Evolutionary conservation across 257 asterid genomes (phyloP).

Genomic region (Capsicum rhomboideum): DNA sequence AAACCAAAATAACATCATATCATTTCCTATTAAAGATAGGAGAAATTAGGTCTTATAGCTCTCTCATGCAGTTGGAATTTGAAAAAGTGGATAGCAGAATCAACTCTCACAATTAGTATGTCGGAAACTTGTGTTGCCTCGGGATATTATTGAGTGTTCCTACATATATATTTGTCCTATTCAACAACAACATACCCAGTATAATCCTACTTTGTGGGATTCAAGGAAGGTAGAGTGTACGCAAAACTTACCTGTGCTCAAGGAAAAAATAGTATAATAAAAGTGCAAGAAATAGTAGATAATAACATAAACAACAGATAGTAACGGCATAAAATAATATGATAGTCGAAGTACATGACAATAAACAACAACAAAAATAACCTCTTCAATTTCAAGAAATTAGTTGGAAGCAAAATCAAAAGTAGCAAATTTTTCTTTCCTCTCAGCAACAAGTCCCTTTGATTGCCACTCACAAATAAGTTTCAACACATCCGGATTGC

Average conservation of each 20-base stretch:
- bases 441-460: constrained; percentile 66
- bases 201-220: too few relatives aligned
- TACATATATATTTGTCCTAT: constrained; percentile 69
- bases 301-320: too few relatives aligned
- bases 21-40: background rate
- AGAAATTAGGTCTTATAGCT: constrained; percentile 37
- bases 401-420: constrained; percentile 57
- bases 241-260: too few relatives aligned
- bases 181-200: too few relatives aligned
- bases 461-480: constrained; percentile 72
- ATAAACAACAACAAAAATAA: background rate
- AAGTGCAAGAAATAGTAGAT: too few relatives aligned
- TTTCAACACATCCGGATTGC: constrained; percentile 44
- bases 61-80: constrained; percentile 69
- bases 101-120: constrained; percentile 67
- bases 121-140: constrained; percentile 69
- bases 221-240: too few relatives aligned
- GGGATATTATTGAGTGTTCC: constrained; percentile 77
- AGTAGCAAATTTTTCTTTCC: constrained; percentile 74
- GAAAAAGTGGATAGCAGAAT: constrained; percentile 92
- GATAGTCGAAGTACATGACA: too few relatives aligned
- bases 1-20: too few relatives aligned
- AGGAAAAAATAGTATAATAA: too few relatives aligned
- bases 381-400: constrained; percentile 53
- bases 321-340: too few relatives aligned